Percentiles rank a stretch among this genome's conserved stretches.
Conservation (phyloP, 805 yeast genomes). For the Ogataea naganishii region DNA sequence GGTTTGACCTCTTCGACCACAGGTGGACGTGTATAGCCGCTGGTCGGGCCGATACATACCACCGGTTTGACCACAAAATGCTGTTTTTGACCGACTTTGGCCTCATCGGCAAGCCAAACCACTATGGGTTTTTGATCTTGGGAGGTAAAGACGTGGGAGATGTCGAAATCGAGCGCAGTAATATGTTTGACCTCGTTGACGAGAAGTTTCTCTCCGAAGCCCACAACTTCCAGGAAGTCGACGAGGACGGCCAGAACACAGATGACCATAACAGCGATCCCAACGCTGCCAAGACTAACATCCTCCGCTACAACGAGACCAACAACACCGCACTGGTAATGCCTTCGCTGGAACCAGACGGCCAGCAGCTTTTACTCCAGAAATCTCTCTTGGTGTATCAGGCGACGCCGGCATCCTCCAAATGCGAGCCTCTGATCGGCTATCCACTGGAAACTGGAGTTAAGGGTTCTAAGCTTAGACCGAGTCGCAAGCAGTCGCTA, state of each 20-base stretch:
- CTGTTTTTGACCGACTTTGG: conserved; percentile 30
- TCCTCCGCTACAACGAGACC: conserved; percentile 1
- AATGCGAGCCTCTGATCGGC: conserved; percentile 15
- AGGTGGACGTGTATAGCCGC: conserved; percentile 44
- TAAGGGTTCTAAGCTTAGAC: conserved; percentile 2
- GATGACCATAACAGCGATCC: conserved; percentile 12
- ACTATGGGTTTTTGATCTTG: conserved; percentile 39
- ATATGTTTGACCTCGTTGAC: conserved; percentile 37
- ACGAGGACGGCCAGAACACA: conserved; percentile 8
- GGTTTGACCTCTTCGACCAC: conserved; percentile 42
- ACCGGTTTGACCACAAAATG: conserved; percentile 47
- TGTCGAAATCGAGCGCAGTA: conserved; percentile 23
- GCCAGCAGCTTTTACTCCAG: neutral
- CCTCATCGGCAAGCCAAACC: conserved; percentile 28
- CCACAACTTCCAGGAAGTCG: conserved; percentile 3
- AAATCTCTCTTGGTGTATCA: conserved; percentile 3
- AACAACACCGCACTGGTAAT: conserved; percentile 1
- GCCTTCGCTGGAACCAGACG: conserved; percentile 1
- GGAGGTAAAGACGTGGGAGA: conserved; percentile 42
- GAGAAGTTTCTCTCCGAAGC: conserved; percentile 10
- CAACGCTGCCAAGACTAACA: conserved; percentile 2
- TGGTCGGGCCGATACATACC: conserved; percentile 18
- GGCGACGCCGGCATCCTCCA: neutral
- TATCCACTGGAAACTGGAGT: conserved; percentile 9
- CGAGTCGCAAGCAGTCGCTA: conserved; percentile 1